Conservation (phyloP, 495 filamentous ascomycete genomes). For the Penicillium ochrochloron region DNA sequence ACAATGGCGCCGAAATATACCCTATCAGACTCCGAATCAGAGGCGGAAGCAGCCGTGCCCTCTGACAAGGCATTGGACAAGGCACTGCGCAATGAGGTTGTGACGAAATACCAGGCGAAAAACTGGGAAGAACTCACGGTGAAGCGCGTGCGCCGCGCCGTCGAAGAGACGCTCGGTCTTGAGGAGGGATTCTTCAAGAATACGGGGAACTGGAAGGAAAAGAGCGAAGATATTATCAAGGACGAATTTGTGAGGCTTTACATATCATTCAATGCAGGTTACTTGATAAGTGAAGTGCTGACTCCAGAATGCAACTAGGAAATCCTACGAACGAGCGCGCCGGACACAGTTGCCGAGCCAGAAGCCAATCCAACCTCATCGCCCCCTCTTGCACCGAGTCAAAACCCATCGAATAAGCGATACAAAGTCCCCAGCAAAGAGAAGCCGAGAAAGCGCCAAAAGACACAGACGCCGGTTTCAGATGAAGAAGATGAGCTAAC, state of each 20-base stretch:
- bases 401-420: constrained; percentile 34
- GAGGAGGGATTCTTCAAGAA: constrained; percentile 71
- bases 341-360: constrained; percentile 13
- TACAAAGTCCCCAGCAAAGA: constrained; percentile 26
- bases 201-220: constrained; percentile 71
- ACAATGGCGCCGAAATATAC: constrained; percentile 42
- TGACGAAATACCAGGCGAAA: constrained; percentile 57
- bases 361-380: constrained; percentile 18
- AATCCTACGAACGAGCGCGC: constrained; percentile 38
- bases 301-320: constrained; percentile 22
- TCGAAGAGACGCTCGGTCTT: constrained; percentile 68
- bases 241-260: constrained; percentile 66
- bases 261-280: neutral
- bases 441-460: constrained; percentile 43
- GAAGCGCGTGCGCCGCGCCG: constrained; percentile 69
- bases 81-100: constrained; percentile 64
- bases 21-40: constrained; percentile 45
- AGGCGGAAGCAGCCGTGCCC: constrained; percentile 27
- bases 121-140: constrained; percentile 73
- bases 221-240: constrained; percentile 75
- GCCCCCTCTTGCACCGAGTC: constrained; percentile 30
- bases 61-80: constrained; percentile 51
- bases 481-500: constrained; percentile 34
- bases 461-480: constrained; percentile 37
- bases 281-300: constrained; percentile 7